A percentile compares a stretch with the other conserved stretches of the same genome.
These are phyloP conservation scores for Amaranthus tricolor DNA, from an alignment of 179 eudicot species.

Conservation along the genomic window DNA sequence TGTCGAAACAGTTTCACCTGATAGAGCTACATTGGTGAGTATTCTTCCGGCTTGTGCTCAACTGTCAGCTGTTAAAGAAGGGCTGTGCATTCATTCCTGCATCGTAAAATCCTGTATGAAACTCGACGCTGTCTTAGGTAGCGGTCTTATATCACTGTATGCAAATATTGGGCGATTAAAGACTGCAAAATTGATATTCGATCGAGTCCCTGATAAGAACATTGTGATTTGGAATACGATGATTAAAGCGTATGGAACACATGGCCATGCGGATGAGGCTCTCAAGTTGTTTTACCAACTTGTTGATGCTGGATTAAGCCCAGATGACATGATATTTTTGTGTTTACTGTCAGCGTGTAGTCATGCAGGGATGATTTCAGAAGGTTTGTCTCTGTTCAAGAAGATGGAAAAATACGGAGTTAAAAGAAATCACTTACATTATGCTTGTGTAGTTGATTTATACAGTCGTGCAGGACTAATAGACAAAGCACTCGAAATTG, in stretches of 20 bases:
- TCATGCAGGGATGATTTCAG: constrained; percentile 25
- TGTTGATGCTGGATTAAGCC: constrained; percentile 13
- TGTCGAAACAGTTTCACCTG: constrained; percentile 17
- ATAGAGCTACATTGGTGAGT: constrained; percentile 29
- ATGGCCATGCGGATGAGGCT: constrained; percentile 18
- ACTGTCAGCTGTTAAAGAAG: constrained; percentile 22
- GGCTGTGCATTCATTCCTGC: constrained; percentile 32
- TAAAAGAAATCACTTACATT: constrained; percentile 15
- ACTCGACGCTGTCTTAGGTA: constrained; percentile 23
- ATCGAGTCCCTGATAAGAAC: constrained; percentile 19
- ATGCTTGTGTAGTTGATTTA: constrained; percentile 28
- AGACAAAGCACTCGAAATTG: constrained; percentile 27
- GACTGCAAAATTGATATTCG: constrained; percentile 16
- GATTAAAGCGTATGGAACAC: constrained; percentile 24
- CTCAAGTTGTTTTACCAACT: constrained; percentile 16
- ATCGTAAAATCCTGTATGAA: constrained; percentile 20
- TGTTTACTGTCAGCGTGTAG: constrained; percentile 31
- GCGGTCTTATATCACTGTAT: constrained; percentile 20
- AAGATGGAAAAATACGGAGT: constrained; percentile 23
- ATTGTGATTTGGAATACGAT: constrained; percentile 23
- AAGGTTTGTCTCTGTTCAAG: constrained; percentile 17
- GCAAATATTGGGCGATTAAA: constrained; percentile 19
- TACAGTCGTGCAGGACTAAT: constrained; percentile 26
- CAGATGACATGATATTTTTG: constrained; percentile 22
- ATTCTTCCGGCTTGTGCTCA: constrained; percentile 39